phyloP scores from a whole-genome alignment of 2,329 filamentous ascomycete genomes.

The Penicillium crustosum region DNA sequence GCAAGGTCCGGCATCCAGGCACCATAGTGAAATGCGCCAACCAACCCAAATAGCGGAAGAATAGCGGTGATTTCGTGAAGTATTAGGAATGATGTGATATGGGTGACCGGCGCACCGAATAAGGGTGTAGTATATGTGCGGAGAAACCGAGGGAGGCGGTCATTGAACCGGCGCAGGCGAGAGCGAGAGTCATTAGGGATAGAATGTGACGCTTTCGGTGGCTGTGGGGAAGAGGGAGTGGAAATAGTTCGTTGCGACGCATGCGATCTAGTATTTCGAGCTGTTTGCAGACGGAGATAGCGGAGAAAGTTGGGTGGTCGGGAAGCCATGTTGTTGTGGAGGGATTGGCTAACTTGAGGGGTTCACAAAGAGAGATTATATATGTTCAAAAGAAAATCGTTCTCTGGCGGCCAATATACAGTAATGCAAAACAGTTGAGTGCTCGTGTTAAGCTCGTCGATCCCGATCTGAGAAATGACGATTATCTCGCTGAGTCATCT shows the following conservation, averaged over 20 bases:
- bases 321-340: slow-evolving; percentile 9
- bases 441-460: background rate
- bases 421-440: background rate
- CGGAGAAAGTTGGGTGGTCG: slow-evolving; percentile 13
- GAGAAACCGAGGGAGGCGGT: slow-evolving; percentile 64
- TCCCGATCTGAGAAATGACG: background rate
- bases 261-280: slow-evolving; percentile 3
- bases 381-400: background rate
- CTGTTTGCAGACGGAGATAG: slow-evolving; percentile 18
- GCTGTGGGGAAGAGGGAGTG: slow-evolving; percentile 19
- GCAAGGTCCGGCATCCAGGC: slow-evolving; percentile 65
- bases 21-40: slow-evolving; percentile 76
- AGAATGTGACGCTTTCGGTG: slow-evolving; percentile 16
- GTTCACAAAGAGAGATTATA: too few species aligned
- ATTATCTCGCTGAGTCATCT: slow-evolving; percentile 11
- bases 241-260: slow-evolving; percentile 24
- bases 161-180: slow-evolving; percentile 39
- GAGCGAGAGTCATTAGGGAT: slow-evolving; percentile 29
- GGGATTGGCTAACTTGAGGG: background rate
- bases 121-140: slow-evolving; percentile 69
- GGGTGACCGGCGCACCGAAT: slow-evolving; percentile 73
- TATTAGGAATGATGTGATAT: slow-evolving; percentile 81
- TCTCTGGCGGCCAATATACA: background rate
- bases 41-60: slow-evolving; percentile 72
- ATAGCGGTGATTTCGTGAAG: slow-evolving; percentile 91